Percentiles rank a stretch among this genome's conserved stretches.
These are phyloP conservation scores for Trichophyton mentagrophytes DNA, from an alignment of 2,329 filamentous ascomycete genomes.

Conservation along the genomic window DNA sequence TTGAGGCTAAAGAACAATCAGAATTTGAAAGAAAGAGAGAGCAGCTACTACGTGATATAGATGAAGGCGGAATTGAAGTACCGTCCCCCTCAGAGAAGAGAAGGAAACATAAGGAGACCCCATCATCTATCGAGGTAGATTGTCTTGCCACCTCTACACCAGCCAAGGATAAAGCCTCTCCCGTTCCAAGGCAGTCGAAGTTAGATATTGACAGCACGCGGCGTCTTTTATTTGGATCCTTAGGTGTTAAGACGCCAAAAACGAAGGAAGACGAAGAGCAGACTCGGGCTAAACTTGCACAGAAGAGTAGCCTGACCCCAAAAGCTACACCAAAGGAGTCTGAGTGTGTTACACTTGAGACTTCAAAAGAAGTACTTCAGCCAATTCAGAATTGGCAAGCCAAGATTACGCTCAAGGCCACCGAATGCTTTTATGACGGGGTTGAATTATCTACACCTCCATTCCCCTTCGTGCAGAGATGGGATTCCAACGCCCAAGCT, in stretches of 20 bases:
- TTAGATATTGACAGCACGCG: slow-evolving; percentile 51
- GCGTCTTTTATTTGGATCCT: slow-evolving; percentile 57
- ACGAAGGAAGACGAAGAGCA: slow-evolving; percentile 55
- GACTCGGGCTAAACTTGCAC: slow-evolving; percentile 48
- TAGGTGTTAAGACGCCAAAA: slow-evolving; percentile 57
- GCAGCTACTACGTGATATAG: slow-evolving; percentile 40
- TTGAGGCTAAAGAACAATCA: slow-evolving; percentile 16
- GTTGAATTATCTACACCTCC: slow-evolving; percentile 61
- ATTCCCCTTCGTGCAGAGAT: slow-evolving; percentile 80
- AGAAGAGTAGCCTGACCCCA: slow-evolving; percentile 33
- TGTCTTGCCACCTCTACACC: background rate
- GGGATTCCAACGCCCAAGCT: slow-evolving; percentile 62
- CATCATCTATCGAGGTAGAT: background rate
- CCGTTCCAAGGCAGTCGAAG: slow-evolving; percentile 24
- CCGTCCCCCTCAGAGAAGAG: slow-evolving; percentile 21
- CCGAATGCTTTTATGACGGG: slow-evolving; percentile 67
- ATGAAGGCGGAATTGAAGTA: slow-evolving; percentile 42
- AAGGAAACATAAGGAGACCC: slow-evolving; percentile 14
- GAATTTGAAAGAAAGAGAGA: slow-evolving; percentile 41
- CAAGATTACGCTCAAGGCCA: slow-evolving; percentile 61
- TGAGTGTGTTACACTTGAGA: slow-evolving; percentile 15
- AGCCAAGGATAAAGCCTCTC: background rate
- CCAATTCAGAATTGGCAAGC: slow-evolving; percentile 57
- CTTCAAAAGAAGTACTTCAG: slow-evolving; percentile 27
- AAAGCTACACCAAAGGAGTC: slow-evolving; percentile 18